Conservation (phyloP, 2,329 filamentous ascomycete species). For the Aaosphaeria arxii region DNA sequence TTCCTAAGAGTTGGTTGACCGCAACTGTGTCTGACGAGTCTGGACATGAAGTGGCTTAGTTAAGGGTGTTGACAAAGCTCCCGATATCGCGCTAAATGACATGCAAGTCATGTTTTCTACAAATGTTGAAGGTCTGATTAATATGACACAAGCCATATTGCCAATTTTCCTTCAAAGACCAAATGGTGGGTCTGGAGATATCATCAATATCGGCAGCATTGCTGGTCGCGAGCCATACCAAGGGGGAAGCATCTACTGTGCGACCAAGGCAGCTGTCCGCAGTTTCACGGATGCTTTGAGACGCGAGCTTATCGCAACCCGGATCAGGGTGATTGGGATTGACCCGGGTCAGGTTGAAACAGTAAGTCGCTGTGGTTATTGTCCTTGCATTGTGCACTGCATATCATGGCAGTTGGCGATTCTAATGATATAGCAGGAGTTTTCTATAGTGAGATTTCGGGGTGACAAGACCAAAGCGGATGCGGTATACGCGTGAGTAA, state of each 20-base stretch:
- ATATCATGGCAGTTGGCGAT: neutral
- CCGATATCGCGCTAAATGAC: constrained; percentile 74
- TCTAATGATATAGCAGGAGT: constrained; percentile 49
- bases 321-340: constrained; percentile 77
- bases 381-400: neutral
- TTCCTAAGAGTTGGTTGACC: neutral
- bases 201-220: constrained; percentile 89
- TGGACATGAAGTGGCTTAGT: constrained; percentile 62
- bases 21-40: neutral
- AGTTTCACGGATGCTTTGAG: constrained; percentile 76
- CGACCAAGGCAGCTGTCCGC: constrained; percentile 79
- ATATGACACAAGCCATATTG: constrained; percentile 85
- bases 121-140: constrained; percentile 86
- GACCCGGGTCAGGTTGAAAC: constrained; percentile 90
- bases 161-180: constrained; percentile 66
- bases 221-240: constrained; percentile 72
- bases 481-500: constrained; percentile 62
- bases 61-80: constrained; percentile 78
- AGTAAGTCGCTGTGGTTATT: neutral
- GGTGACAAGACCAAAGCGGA: constrained; percentile 84
- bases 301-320: constrained; percentile 74
- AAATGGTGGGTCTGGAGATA: constrained; percentile 75
- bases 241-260: constrained; percentile 86
- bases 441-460: constrained; percentile 78
- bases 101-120: constrained; percentile 81